Evolutionary conservation across 2,329 filamentous ascomycete genomes (phyloP).

Genomic region (Xylariomycetidae sp.): DNA sequence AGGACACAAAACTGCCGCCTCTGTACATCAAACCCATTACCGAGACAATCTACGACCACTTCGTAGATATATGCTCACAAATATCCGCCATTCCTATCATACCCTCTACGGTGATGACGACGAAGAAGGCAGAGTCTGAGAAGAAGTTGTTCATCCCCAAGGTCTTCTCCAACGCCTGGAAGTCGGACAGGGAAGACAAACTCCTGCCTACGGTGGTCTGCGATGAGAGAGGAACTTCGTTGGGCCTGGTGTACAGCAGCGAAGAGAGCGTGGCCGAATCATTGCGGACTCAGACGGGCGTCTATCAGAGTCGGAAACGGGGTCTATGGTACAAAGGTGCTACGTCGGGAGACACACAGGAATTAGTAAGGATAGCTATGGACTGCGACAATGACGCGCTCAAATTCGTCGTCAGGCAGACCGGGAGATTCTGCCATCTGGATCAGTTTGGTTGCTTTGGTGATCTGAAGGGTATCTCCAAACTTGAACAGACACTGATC

Average conservation of each 20-base stretch:
- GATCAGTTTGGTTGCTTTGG: slow-evolving; percentile 92
- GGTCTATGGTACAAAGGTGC: slow-evolving; percentile 97
- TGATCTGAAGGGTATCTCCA: slow-evolving; percentile 72
- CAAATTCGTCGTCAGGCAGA: slow-evolving; percentile 84
- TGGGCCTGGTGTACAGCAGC: slow-evolving; percentile 93
- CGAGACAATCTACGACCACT: slow-evolving; percentile 39
- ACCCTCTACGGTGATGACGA: slow-evolving; percentile 64
- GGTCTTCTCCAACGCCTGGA: slow-evolving; percentile 70
- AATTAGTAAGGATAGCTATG: slow-evolving; percentile 76
- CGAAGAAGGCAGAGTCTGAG: slow-evolving; percentile 54
- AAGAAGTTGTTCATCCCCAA: slow-evolving; percentile 61
- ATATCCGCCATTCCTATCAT: slow-evolving; percentile 67
- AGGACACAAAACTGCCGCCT: slow-evolving; percentile 40
- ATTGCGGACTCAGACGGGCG: slow-evolving; percentile 69
- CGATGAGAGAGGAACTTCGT: slow-evolving; percentile 76
- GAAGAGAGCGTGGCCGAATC: slow-evolving; percentile 86
- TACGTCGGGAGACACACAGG: slow-evolving; percentile 88
- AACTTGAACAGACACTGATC: slow-evolving; percentile 80
- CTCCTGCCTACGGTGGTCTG: slow-evolving; percentile 87
- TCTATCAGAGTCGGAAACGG: slow-evolving; percentile 94
- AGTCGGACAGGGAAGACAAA: slow-evolving; percentile 76
- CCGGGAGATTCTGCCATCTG: slow-evolving; percentile 90
- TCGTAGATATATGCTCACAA: slow-evolving; percentile 45
- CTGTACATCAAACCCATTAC: slow-evolving; percentile 49
- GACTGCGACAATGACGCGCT: slow-evolving; percentile 95